Conservation (phyloP, 768 basidiomycete species). For the Terana coerulea region DNA sequence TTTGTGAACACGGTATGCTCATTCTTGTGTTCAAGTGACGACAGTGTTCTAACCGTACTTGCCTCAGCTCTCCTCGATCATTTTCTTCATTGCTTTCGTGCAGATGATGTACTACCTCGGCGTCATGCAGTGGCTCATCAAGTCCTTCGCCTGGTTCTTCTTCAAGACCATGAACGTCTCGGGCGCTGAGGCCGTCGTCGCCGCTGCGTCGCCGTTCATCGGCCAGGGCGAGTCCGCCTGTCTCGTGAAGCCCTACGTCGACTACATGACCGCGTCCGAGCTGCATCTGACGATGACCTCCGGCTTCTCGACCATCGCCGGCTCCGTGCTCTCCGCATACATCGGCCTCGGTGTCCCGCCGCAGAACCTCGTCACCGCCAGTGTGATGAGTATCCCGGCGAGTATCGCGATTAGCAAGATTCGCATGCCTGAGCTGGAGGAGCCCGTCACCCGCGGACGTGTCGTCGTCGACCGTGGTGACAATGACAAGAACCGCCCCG, state of each 20-base stretch:
- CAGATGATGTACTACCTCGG: constrained; percentile 91
- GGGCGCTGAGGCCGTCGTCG: constrained; percentile 93
- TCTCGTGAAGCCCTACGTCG: constrained; percentile 79
- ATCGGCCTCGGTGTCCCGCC: constrained; percentile 74
- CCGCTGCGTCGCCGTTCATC: constrained; percentile 90
- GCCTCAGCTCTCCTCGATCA: constrained; percentile 74
- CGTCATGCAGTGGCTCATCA: constrained; percentile 92
- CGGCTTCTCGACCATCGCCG: constrained; percentile 89
- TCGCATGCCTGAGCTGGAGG: constrained; percentile 79
- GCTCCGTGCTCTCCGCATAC: constrained; percentile 84
- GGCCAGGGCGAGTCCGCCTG: constrained; percentile 90
- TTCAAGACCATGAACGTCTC: constrained; percentile 89
- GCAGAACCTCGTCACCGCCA: constrained; percentile 80
- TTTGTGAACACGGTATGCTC: constrained; percentile 69
- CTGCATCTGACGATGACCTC: constrained; percentile 89
- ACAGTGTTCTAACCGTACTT: constrained; percentile 16
- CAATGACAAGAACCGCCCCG: constrained; percentile 45
- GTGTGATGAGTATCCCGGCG: constrained; percentile 94
- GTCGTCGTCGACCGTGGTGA: constrained; percentile 81
- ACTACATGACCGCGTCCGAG: constrained; percentile 82
- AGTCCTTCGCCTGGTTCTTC: constrained; percentile 91
- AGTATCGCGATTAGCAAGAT: constrained; percentile 91
- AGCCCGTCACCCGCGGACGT: constrained; percentile 80
- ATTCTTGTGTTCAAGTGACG: neutral
- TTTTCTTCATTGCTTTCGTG: constrained; percentile 92